phyloP scores from a whole-genome alignment of 192 early-diverging fungal species.

The Allomyces macrogynus region DNA sequence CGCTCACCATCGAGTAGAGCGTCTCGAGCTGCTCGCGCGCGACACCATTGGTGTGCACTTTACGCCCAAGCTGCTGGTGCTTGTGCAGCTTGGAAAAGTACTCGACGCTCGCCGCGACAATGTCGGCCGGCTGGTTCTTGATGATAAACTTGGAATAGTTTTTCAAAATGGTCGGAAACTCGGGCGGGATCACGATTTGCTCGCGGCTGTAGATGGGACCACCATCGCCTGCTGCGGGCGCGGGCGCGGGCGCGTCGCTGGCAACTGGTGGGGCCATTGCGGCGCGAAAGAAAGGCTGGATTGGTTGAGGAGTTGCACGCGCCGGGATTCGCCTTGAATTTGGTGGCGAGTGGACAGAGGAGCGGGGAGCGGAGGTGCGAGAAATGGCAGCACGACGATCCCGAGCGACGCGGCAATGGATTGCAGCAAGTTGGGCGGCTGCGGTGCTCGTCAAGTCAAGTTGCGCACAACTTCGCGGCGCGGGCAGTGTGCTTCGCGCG shows the following conservation, averaged over 20 bases:
- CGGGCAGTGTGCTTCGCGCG: too few relatives aligned
- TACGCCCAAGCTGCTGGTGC: slow-evolving; percentile 5
- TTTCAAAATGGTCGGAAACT: slow-evolving; percentile 28
- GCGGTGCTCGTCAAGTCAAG: too few relatives aligned
- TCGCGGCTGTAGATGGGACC: slow-evolving; percentile 25
- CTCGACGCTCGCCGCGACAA: slow-evolving; percentile 19
- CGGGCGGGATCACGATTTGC: slow-evolving; percentile 30
- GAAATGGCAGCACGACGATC: too few relatives aligned
- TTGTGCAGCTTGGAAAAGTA: slow-evolving; percentile 10
- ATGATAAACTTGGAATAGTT: slow-evolving; percentile 32
- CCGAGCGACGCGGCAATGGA: too few relatives aligned
- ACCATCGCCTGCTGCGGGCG: not conserved
- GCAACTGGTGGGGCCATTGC: too few relatives aligned
- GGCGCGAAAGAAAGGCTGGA: too few relatives aligned
- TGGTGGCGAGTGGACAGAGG: too few relatives aligned
- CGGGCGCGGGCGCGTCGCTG: not conserved
- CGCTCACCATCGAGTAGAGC: slow-evolving; percentile 17
- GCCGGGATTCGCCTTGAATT: too few relatives aligned
- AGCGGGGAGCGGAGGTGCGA: too few relatives aligned
- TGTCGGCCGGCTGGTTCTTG: slow-evolving; percentile 21
- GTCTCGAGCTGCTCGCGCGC: slow-evolving; percentile 15
- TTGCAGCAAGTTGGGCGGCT: too few relatives aligned
- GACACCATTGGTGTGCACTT: slow-evolving; percentile 10
- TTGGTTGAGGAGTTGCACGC: too few relatives aligned
- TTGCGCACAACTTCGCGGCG: too few relatives aligned